These are phyloP conservation scores for Roridomyces roridus DNA, from an alignment of 768 basidiomycete genomes.

Conservation along the genomic window DNA sequence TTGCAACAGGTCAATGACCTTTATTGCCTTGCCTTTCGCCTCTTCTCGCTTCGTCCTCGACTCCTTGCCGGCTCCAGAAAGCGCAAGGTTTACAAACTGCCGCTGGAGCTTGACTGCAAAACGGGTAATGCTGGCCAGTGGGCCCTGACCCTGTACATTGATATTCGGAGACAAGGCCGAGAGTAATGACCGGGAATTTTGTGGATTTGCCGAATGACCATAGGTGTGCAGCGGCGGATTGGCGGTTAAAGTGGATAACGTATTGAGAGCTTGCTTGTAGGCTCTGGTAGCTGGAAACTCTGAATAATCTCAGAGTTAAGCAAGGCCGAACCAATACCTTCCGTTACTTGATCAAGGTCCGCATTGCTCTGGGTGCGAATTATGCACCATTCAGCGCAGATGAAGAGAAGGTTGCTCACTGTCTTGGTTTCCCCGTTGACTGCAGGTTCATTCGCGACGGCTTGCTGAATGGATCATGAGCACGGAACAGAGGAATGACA, in stretches of 20 bases:
- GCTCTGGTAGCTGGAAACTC: slow-evolving; percentile 63
- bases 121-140: slow-evolving; percentile 71
- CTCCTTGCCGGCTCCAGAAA: slow-evolving; percentile 47
- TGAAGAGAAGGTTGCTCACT: slow-evolving; percentile 5
- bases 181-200: slow-evolving; percentile 57
- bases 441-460: slow-evolving; percentile 1
- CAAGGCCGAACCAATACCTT: slow-evolving; percentile 47
- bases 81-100: slow-evolving; percentile 53
- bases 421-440: slow-evolving; percentile 16
- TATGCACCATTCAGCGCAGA: slow-evolving; percentile 3
- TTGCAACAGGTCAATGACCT: slow-evolving; percentile 80
- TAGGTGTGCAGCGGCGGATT: slow-evolving; percentile 61
- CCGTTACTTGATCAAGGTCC: slow-evolving; percentile 51
- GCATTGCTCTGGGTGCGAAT: slow-evolving; percentile 34
- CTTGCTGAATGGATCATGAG: background rate
- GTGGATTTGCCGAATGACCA: slow-evolving; percentile 50
- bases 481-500: background rate
- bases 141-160: slow-evolving; percentile 69
- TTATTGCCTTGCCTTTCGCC: slow-evolving; percentile 72
- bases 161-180: slow-evolving; percentile 72
- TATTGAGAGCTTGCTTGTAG: slow-evolving; percentile 76
- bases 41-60: slow-evolving; percentile 71
- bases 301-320: background rate
- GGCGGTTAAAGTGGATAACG: slow-evolving; percentile 69
- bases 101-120: slow-evolving; percentile 71